Base-by-base conservation (phyloP, 257 asterid genomes). In the Ligustrum vulgare region DNA sequence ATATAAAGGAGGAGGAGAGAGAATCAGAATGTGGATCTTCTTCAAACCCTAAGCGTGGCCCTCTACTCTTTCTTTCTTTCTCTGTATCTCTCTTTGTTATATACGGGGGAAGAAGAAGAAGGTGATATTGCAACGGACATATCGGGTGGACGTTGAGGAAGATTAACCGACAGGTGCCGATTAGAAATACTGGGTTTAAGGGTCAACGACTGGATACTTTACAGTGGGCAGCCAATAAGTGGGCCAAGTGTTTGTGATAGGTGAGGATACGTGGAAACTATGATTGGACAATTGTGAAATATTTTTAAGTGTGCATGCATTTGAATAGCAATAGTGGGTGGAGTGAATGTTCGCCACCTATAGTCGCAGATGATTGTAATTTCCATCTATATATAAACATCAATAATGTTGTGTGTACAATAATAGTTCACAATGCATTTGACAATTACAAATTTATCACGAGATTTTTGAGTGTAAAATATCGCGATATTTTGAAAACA, bases 281-380 rank as follows among this genome's bases (percentile, higher is more conserved):
- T 54, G 6, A 54, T 22, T 54, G 31, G 31, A 54, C 10, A 6
- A n/a, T 6, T 5, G 25, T 54, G 1, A 18, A n/a, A 11, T 8
- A 4, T 47, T 4, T 47, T 47, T n/a, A 47, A 12, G 4, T 47
- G n/a, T 47, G 20, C 56, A 33, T 13, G 56, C 15, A 13, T 20
- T 47, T 2, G 58, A 47, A 3, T 32, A n/a, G 22, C 4, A 39
- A 75, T 71, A 54, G 72, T 51, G 25, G 71, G 71, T 0, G 11
- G 36, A 66, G 60, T 76, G 36, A 62, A 54, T 67, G 75, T 25
- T 43, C 28, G 65, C 34, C 32, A 34, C 69, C 79, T 68, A 69
- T 47, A 15, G 11, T 71, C 72, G 69, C 56, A 66, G 58, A 34
- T 58, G 18, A 73, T 12, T 79, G 4, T 41, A 41, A 41, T 43